Base-by-base conservation (phyloP, 495 filamentous ascomycete genomes). In the Endocarpon pusillum region DNA sequence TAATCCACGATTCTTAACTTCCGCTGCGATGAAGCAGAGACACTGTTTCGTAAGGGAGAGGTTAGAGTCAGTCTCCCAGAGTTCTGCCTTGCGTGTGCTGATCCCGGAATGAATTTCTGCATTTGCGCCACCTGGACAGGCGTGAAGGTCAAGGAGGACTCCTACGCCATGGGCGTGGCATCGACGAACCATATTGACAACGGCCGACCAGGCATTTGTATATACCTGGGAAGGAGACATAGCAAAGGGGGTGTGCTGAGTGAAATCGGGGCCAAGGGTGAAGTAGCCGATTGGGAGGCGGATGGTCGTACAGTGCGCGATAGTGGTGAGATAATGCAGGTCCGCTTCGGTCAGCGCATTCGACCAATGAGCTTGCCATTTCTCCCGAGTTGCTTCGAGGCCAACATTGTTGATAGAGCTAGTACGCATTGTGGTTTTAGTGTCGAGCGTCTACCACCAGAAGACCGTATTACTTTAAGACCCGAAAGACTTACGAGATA, bases 221-320 rank as follows among this genome's bases (percentile, higher is more conserved):
- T 71, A 74, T 5, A 73, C 58, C 16, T 40, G 25, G 1, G 49
- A 37, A 6, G 53, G 47, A 0, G 46, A 34, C 1, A 43, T 47
- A 19, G 56, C 55, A 39, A 71, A 74, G 5, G 55, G 48, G 1
- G 66, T 73, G n/a, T 50, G 52, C 3, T 46, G 20, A 38, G 53
- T 59, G 43, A 58, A 71, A 11, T 43, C 31, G 0, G 57, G 55
- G 0, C 61, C 64, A 11, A 73, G 56, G 3, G 59, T 66, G 38
- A 58, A 72, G 45, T 62, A 69, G 4, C 68, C 67, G 20, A 74
- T 57, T 2, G 69, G 68, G 1, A 74, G 47, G 11, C 68, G 59
- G 33, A 72, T 51, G 12, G 58, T 57, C 4, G 65, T 72, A 38
- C 56, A 59, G 34, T 51, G 53, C 4, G 59, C 63, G 20, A 42